Evolutionary conservation across 108 stramenopile species (phyloP), one percentile per base, ranked within the genome.

Genomic region (Epithemia pelagica): DNA sequence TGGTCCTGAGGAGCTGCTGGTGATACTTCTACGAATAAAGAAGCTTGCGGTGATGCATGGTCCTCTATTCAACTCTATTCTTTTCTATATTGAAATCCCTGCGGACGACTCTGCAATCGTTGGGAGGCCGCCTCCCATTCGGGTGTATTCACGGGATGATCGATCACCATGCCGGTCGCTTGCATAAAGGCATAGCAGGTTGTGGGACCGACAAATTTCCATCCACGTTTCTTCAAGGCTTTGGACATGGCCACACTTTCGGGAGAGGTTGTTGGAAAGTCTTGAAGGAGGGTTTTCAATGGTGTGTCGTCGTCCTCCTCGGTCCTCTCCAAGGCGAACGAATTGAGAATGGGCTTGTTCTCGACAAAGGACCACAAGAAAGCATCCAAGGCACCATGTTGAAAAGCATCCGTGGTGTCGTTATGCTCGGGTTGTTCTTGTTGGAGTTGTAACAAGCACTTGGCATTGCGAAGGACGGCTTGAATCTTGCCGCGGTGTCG

Each of bases 121-220:
- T 69, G 33, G 26, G 63, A 37, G 0, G 85, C 82, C 10, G 61
- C 78, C 2, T 68, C 29, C 73, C 79, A 86, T 30, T 80, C 77
- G 1, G 65, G 70, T 26, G 64, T 74, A 37, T 69, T 73, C 22
- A 67, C 59, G 19, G 75, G 75, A 77, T 86, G 85, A 77, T 86
- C 85, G 54, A 86, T 74, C 5, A 86, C 82, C 78, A 86, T 78
- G 19, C 85, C 85, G 30, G 71, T 61, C 26, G 69, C 70, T 64
- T 86, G 85, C 85, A 86, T 83, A 54, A 86, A 62, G 22, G 81
- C 62, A 61, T 86, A 86, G 23, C 75, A 76, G 3, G 78, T 86
- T 0, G 82, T 86, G 10, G 80, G 78, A 21, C 85, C 85, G 21
- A 82, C 85, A 74, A 79, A 86, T 57, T 74, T 73, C 54, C 82